A percentile compares a stretch with the other conserved stretches of the same genome.
Conservation (phyloP, 768 basidiomycete genomes). For the Chalciporus sphaerocephalus region DNA sequence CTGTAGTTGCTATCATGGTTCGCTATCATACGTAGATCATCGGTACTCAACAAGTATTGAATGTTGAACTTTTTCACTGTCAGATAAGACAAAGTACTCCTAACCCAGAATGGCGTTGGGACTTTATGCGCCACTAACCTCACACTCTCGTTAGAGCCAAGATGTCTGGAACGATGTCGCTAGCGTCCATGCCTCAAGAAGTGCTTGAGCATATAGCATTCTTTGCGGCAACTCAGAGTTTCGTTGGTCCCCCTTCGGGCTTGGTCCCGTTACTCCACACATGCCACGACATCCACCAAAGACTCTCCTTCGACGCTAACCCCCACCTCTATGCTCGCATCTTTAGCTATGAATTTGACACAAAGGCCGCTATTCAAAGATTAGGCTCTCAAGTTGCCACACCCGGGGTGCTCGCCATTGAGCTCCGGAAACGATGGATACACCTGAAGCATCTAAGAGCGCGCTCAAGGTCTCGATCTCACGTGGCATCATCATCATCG, state of each 20-base stretch:
- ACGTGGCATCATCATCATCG: constrained; percentile 21
- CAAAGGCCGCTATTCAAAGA: constrained; percentile 44
- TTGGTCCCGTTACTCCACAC: constrained; percentile 53
- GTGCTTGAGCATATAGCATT: constrained; percentile 76
- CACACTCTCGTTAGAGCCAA: neutral
- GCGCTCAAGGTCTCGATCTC: constrained; percentile 23
- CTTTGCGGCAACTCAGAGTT: constrained; percentile 47
- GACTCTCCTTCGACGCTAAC: constrained; percentile 51
- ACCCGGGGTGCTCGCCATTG: constrained; percentile 49
- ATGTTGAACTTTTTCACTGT: too few relatives aligned
- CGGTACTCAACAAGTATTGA: too few relatives aligned
- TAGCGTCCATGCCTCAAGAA: constrained; percentile 65
- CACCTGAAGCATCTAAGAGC: constrained; percentile 54
- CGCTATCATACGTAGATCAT: too few relatives aligned
- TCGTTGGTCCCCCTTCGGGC: constrained; percentile 58
- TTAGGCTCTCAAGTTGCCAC: constrained; percentile 40
- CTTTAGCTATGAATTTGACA: constrained; percentile 66
- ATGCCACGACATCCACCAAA: constrained; percentile 44
- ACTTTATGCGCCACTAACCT: neutral
- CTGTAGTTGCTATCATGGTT: too few relatives aligned
- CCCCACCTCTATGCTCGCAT: constrained; percentile 71
- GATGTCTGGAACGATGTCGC: constrained; percentile 19
- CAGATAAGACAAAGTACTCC: too few relatives aligned
- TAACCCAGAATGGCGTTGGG: too few relatives aligned
- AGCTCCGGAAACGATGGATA: constrained; percentile 60